phyloP scores from a whole-genome alignment of 176 grass and related monocot genomes.

The Leersia perrieri region DNA sequence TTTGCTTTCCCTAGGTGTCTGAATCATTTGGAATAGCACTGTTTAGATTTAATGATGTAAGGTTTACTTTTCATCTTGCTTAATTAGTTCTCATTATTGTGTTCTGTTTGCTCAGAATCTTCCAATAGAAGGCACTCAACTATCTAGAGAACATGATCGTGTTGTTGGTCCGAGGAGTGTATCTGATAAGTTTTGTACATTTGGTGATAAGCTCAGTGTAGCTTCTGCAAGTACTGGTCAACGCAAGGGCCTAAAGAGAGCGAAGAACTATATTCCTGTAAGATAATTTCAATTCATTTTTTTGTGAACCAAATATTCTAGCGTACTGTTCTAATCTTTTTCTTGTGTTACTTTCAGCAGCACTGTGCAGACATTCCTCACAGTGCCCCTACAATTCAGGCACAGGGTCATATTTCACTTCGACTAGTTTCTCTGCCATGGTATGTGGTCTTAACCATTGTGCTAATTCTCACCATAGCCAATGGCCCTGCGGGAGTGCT shows the following conservation, averaged over 20 bases:
- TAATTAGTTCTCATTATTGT: conserved; percentile 2
- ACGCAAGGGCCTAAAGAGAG: conserved; percentile 80
- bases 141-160: conserved; percentile 71
- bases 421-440: too few relatives aligned
- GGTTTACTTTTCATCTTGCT: neutral
- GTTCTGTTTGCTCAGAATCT: conserved; percentile 41
- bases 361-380: conserved; percentile 66
- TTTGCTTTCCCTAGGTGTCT: neutral
- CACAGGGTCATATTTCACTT: too few relatives aligned
- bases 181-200: conserved; percentile 75
- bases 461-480: too few relatives aligned
- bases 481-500: too few relatives aligned
- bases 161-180: conserved; percentile 93
- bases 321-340: conserved; percentile 23
- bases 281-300: neutral
- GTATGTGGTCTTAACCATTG: too few relatives aligned
- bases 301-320: neutral
- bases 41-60: neutral
- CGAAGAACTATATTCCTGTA: conserved; percentile 81
- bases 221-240: conserved; percentile 51
- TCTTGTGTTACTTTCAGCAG: conserved; percentile 56
- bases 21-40: neutral
- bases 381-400: conserved; percentile 80
- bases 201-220: conserved; percentile 77
- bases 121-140: conserved; percentile 60